Conservation (phyloP, 2,329 filamentous ascomycete species). For the Torrubiella hemipterigena region DNA sequence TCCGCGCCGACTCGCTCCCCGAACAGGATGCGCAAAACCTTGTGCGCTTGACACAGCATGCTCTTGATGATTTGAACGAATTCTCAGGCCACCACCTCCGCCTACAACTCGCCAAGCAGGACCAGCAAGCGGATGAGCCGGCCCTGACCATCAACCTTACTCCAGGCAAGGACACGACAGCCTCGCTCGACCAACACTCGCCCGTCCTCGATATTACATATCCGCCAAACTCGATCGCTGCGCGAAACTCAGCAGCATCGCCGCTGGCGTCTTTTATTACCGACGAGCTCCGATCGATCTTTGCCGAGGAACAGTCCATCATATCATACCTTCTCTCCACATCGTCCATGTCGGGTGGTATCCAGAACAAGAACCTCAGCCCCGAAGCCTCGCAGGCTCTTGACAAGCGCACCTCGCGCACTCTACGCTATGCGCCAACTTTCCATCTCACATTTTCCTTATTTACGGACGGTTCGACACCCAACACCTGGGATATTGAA, state of each 20-base stretch:
- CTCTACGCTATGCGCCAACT: conserved; percentile 81
- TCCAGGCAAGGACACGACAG: conserved; percentile 47
- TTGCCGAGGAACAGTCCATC: conserved; percentile 79
- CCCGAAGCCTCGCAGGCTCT: conserved; percentile 43
- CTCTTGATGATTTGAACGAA: conserved; percentile 76
- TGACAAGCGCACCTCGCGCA: conserved; percentile 64
- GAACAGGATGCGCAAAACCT: conserved; percentile 60
- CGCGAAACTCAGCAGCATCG: conserved; percentile 57
- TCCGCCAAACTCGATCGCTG: conserved; percentile 54
- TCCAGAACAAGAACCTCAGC: conserved; percentile 30
- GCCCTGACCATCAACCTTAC: conserved; percentile 62
- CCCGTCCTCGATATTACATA: conserved; percentile 70
- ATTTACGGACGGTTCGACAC: conserved; percentile 66
- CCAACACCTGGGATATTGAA: conserved; percentile 88
- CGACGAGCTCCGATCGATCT: conserved; percentile 62
- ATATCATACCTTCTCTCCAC: conserved; percentile 65
- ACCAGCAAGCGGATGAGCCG: conserved; percentile 30
- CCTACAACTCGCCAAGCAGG: conserved; percentile 20
- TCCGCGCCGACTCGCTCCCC: conserved; percentile 57
- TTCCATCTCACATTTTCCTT: conserved; percentile 95
- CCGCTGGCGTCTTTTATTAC: conserved; percentile 68
- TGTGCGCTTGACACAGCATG: conserved; percentile 70
- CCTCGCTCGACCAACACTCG: conserved; percentile 55
- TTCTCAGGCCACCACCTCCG: conserved; percentile 76
- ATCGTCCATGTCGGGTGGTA: conserved; percentile 38